Percentiles rank a stretch among this genome's conserved stretches.
These are phyloP conservation scores for Aegilops speltoides DNA, from an alignment of 176 grass and related monocot genomes.

Conservation along the genomic window DNA sequence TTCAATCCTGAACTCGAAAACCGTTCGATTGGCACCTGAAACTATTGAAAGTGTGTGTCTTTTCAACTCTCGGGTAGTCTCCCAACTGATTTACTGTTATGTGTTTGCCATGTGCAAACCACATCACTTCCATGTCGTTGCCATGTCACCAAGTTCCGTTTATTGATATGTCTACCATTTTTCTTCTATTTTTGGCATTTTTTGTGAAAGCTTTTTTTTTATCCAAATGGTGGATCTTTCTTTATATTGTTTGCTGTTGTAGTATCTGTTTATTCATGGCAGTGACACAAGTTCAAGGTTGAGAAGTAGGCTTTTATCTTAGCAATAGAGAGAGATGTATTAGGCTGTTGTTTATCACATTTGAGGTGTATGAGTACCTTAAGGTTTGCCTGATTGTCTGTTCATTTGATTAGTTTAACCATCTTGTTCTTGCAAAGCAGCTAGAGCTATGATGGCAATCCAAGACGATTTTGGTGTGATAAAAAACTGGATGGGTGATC, in stretches of 20 bases:
- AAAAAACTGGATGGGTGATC: constrained; percentile 38
- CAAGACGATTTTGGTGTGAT: constrained; percentile 33
- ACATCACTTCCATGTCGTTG: not conserved
- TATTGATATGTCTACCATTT: not conserved
- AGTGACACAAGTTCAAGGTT: not conserved
- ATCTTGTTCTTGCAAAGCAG: constrained; percentile 4
- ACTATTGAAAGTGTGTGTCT: no score
- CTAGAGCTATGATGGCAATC: constrained; percentile 37
- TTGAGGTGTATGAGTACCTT: not conserved
- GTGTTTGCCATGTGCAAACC: not conserved
- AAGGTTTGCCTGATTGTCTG: not conserved
- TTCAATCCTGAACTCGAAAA: not conserved
- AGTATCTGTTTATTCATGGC: not conserved
- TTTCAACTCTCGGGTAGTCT: not conserved
- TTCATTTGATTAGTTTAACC: not conserved
- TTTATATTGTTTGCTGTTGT: not conserved
- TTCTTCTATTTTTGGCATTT: not conserved
- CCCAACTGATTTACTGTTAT: not conserved
- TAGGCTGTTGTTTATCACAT: not conserved
- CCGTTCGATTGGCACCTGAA: not conserved
- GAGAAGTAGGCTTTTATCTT: not conserved
- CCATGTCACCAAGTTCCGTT: not conserved
- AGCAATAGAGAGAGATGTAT: no score
- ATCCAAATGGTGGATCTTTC: not conserved
- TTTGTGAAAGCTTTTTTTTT: not conserved